Base-by-base conservation (phyloP, 139 green algal species). In the Micractinium sp. region DNA sequence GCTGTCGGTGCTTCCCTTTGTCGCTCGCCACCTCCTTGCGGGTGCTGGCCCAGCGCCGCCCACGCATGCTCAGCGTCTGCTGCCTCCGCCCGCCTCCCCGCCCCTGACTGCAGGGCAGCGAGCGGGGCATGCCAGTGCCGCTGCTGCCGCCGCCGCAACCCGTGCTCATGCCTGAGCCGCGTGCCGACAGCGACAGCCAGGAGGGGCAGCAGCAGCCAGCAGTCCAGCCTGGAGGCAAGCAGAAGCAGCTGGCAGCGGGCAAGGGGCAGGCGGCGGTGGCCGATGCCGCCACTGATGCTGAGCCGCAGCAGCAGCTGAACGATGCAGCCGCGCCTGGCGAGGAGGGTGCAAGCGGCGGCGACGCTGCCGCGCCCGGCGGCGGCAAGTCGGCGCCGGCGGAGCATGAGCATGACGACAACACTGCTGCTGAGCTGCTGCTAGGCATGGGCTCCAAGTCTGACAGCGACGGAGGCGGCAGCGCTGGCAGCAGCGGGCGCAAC, bases 401-500 rank as follows among this genome's bases (percentile, higher is more conserved):
- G 2, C 85, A 91, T 9, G 71, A 76, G 53, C 66, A 85, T 5
- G 85, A 90, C 25, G 89, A 92, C 31, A 79, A 86, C 60, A 84
- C 78, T 22, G 89, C 81, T 41, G 89, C 89, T 35, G 89, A 79
- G 53, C 85, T 92, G 86, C 87, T 92, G 41, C 85, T 92, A 53
- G 89, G 85, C 81, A 92, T 92, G 75, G 89, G 85, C 76, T 83
- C 86, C 39, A 81, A 89, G 23, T 75, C 36, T 9, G 86, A 89
- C 23, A 61, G 38, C 29, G 86, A 85, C 38, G 75, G 86, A 35
- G 86, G 86, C 60, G 82, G 82, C 82, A 81, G 38, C 66, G 86
- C 73, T 19, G 63, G 77, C 75, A 85, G 85, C 76, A 85, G 75
- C 56, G 81, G 75, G 29, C 74, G 84, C 74, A 81, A 69, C 47